Evolutionary conservation across 345 rosid genomes (phyloP), one percentile per base, ranked within the genome.

Genomic region (Murraya koenigii): DNA sequence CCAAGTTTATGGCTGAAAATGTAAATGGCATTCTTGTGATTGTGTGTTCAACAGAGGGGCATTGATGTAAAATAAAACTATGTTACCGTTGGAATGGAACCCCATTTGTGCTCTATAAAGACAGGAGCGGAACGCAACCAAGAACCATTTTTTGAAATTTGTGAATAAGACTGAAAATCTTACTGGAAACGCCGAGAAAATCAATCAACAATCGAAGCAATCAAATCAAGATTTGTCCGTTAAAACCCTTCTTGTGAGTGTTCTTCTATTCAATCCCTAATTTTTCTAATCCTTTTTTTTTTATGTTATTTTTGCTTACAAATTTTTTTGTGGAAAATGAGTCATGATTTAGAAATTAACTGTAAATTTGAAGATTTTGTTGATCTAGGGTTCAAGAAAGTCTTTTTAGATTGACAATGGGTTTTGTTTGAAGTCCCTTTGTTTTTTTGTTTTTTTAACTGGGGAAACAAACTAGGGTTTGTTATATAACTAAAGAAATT

Each of bases 21-120:
- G 73, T 49, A 4, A 69, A 69, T 47, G 59, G 23, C 2, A 5
- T 47, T 49, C 38, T 69, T 23, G 73, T 49, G 22, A 47, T 47
- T 69, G 1, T 15, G 19, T 1, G 2, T 13, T 3, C 15, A 30
- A 2, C 5, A 1, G 0, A 26, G 67, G 77, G 78, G 49, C 11
- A 67, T 75, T 66, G 9, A 1, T 7, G 82, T 71, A 66, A 78
- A 67, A 71, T 1, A 0, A 17, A 2, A 30, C 4, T 2, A 77
- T 62, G 80, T 84, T 71, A 84, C 86, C 84, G 86, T 84, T 30
- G 32, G 32, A n/a, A n/a, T 84, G 66, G 39, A 41, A 47, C 5
- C 59, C 73, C 38, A 2, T 19, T 28, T 1, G 59, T 2, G 7
- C 25, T 7, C 59, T 69, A 17, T 49, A 49, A 47, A 20, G 8